Conservation (phyloP, 164 flowering plant species). For the Vitis rupestris region DNA sequence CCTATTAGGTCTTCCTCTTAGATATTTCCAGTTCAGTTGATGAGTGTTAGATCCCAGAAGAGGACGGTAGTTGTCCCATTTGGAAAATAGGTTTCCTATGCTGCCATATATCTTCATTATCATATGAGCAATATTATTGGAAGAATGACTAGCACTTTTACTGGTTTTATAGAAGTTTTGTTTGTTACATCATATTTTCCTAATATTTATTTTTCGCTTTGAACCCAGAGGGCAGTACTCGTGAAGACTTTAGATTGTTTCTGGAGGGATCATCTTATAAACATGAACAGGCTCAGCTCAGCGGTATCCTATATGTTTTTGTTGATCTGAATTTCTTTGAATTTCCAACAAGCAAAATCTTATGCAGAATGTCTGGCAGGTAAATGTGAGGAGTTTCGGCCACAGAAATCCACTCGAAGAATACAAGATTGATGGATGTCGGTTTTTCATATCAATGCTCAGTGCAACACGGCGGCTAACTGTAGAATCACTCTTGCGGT, state of each 20-base stretch:
- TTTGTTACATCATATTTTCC: background rate
- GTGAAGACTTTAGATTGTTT: constrained; percentile 87
- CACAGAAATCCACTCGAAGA: constrained; percentile 95
- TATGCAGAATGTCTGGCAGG: constrained; percentile 46
- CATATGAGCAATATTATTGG: background rate
- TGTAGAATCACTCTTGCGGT: constrained; percentile 73
- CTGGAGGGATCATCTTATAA: constrained; percentile 96
- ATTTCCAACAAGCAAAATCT: background rate
- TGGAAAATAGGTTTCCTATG: no score
- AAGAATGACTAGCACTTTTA: background rate
- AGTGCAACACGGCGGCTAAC: constrained; percentile 83
- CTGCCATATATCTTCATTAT: no score
- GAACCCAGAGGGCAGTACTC: constrained; percentile 70
- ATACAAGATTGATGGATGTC: constrained; percentile 95
- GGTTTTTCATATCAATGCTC: constrained; percentile 95
- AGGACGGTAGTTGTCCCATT: no score
- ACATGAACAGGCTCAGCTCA: constrained; percentile 93
- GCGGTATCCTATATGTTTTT: constrained; percentile 54
- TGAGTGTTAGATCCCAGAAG: no score
- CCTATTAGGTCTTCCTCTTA: no score
- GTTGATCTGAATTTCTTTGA: constrained; percentile 1
- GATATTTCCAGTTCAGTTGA: no score
- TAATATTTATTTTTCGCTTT: constrained; percentile 4
- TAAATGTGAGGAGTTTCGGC: constrained; percentile 93
- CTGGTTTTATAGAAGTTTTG: background rate